Evolutionary conservation across 2,329 filamentous ascomycete genomes (phyloP).

Genomic region (Colletotrichum cuscutae): DNA sequence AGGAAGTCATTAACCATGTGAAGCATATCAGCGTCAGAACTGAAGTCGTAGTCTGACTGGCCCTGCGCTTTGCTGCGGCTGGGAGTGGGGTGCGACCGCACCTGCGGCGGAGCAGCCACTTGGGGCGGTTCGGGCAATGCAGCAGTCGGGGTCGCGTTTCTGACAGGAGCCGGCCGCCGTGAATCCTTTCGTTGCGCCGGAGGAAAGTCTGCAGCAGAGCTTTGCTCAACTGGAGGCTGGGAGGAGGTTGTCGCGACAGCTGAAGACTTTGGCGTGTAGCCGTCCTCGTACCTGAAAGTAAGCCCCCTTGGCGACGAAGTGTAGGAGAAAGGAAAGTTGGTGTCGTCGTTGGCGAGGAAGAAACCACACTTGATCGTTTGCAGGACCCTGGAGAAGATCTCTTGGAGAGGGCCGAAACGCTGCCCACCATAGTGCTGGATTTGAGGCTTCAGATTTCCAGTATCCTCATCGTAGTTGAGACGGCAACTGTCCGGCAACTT

Average conservation of each 20-base stretch:
- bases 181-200: background rate
- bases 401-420: conserved; percentile 7
- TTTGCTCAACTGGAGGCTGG: background rate
- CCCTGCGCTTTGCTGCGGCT: conserved; percentile 10
- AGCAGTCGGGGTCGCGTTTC: background rate
- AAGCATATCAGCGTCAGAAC: conserved; percentile 50
- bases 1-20: conserved; percentile 62
- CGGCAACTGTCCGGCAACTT: conserved; percentile 52
- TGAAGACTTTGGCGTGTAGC: conserved; percentile 11
- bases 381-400: conserved; percentile 54
- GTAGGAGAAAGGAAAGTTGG: conserved; percentile 26
- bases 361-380: conserved; percentile 61
- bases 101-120: background rate
- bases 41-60: conserved; percentile 36
- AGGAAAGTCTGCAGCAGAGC: background rate
- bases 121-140: background rate
- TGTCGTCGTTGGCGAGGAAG: conserved; percentile 53
- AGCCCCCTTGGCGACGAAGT: conserved; percentile 23
- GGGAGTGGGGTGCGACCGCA: conserved; percentile 16
- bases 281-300: conserved; percentile 26
- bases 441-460: conserved; percentile 51
- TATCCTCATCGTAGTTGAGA: conserved; percentile 47
- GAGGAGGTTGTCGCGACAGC: background rate
- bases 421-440: conserved; percentile 45
- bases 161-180: background rate